Percentiles rank a stretch among this genome's conserved stretches.
Evolutionary conservation across 768 basidiomycete genomes (phyloP).

Genomic region (Tremella fuciformis): DNA sequence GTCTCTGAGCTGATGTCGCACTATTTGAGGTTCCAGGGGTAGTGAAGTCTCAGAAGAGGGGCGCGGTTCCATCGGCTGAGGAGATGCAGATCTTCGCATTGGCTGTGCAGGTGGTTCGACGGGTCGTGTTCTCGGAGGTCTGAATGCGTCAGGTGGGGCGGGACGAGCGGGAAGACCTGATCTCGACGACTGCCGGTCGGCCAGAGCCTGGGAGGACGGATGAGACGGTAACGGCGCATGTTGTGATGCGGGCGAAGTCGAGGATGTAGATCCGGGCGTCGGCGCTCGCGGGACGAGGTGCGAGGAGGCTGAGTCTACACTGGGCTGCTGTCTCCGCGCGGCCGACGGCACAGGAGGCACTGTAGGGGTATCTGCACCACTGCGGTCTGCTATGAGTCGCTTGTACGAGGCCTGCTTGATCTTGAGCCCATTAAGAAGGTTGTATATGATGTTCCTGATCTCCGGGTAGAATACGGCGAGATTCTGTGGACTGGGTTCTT

Average conservation of each 20-base stretch:
- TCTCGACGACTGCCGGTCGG: slow-evolving; percentile 28
- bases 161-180: slow-evolving; percentile 38
- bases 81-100: slow-evolving; percentile 6
- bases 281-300: background rate
- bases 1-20: slow-evolving; percentile 31
- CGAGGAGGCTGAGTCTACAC: background rate
- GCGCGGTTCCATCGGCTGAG: slow-evolving; percentile 11
- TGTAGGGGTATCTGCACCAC: background rate
- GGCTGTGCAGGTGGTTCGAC: slow-evolving; percentile 8
- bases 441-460: slow-evolving; percentile 88
- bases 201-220: slow-evolving; percentile 31
- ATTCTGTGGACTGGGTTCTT: slow-evolving; percentile 79
- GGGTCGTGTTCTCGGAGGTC: slow-evolving; percentile 41
- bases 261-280: background rate
- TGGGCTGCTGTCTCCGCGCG: background rate
- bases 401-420: slow-evolving; percentile 86
- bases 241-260: background rate
- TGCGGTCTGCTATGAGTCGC: slow-evolving; percentile 53
- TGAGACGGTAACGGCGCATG: slow-evolving; percentile 1
- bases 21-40: slow-evolving; percentile 8
- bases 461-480: slow-evolving; percentile 84
- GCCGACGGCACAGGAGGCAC: background rate
- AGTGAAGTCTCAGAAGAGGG: slow-evolving; percentile 11
- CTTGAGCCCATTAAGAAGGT: slow-evolving; percentile 87
- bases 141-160: slow-evolving; percentile 52